Base-by-base conservation (phyloP, 352 stramenopile genomes). In the Globisporangium recalcitrans region DNA sequence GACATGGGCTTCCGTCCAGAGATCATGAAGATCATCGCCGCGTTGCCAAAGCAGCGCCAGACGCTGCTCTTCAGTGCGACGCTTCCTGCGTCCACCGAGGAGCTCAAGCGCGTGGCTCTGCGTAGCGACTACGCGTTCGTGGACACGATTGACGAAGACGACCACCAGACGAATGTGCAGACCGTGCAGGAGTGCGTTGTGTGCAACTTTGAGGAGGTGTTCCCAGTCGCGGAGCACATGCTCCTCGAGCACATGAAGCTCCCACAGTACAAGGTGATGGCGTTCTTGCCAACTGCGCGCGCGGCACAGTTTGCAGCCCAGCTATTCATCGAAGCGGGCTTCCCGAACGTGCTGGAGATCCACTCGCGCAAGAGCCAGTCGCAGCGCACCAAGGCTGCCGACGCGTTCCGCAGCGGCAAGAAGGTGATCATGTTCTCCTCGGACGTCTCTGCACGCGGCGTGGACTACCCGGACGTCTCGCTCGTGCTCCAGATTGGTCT, bases 51-150 rank as follows among this genome's bases (percentile, higher is more conserved):
- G 55, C 29, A 86, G 42, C 86, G 96, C 21, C 96, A 98, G 73
- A 98, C 94, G 29, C 79, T 99, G n/a, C 74, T 99, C 4, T 99
- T 98, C 69, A 98, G 90, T 32, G 96, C 97, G 27, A 99, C 96
- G 26, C 73, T 98, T 29, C 91, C 95, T 7, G 74, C 71, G 14
- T 88, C 85, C 16, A 82, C 98, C 2, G 72, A 91, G 62, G 70
- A 84, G 42, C 87, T 98, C 27, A 90, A 97, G 69, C 69, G 72
- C n/a, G 70, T 98, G 16, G 88, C 92, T 46, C 68, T 99, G 22
- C 80, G 82, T 16, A 52, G 77, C 1, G 74, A 95, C 64, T 97
- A 97, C 65, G 71, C 87, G 52, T 96, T 97, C 62, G 83, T 98
- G 22, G 92, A 98, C 74, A 98, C 90, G 16, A 93, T 98, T 29